Percentiles rank a stretch among this genome's conserved stretches.
These are phyloP conservation scores for Penicillium roqueforti DNA, from an alignment of 495 filamentous ascomycete species.

Conservation along the genomic window DNA sequence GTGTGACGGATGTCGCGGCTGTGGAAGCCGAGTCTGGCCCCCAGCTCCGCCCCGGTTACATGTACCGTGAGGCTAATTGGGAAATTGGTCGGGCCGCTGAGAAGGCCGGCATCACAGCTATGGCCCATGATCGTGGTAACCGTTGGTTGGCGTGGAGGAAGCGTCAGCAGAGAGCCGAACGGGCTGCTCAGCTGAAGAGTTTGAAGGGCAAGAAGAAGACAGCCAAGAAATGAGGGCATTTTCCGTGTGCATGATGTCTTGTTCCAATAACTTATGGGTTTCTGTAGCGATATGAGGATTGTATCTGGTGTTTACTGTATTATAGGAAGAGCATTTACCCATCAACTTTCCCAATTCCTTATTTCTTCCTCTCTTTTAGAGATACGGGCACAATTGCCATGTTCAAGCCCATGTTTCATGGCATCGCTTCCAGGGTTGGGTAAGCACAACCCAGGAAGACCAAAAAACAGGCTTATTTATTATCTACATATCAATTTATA, in stretches of 20 bases:
- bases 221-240: conserved; percentile 35
- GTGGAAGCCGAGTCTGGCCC: conserved; percentile 38
- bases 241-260: conserved; percentile 19
- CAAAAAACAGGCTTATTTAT: background rate
- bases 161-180: conserved; percentile 48
- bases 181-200: conserved; percentile 54
- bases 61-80: conserved; percentile 82
- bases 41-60: conserved; percentile 63
- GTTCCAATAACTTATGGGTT: conserved; percentile 20
- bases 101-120: conserved; percentile 51
- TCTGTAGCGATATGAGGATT: conserved; percentile 34
- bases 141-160: conserved; percentile 62
- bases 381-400: background rate
- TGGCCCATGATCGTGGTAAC: conserved; percentile 51
- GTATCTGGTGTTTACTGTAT: conserved; percentile 36
- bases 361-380: background rate
- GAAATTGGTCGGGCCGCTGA: conserved; percentile 69
- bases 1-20: conserved; percentile 33
- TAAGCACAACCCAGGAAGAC: background rate
- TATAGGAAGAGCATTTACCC: conserved; percentile 33
- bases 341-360: conserved; percentile 17
- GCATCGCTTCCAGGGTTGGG: background rate
- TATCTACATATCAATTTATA: background rate
- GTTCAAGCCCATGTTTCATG: background rate
- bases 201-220: conserved; percentile 52